Evolutionary conservation across 805 yeast genomes (phyloP), one percentile per base, ranked within the genome.

Genomic region (Saccharomycopsis microspora): DNA sequence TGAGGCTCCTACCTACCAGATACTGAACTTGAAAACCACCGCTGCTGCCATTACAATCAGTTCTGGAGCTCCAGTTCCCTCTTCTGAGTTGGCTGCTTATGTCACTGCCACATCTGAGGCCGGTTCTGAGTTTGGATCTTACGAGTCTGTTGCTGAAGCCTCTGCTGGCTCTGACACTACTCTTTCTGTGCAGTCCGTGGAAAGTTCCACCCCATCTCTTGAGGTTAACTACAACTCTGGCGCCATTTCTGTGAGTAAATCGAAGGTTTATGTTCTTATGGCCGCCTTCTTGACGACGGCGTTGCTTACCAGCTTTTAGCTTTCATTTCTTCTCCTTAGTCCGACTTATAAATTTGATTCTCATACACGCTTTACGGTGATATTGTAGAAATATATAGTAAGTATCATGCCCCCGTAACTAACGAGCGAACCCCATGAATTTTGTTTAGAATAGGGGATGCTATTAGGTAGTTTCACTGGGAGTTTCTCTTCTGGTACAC

Each of bases 11-110:
- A 56, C 29, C 35, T 50, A 3, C 38, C 52, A 3, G 47, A 34
- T 34, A 8, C 10, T n/a, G n/a, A 34, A n/a, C 62, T 2, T 41
- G 58, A 9, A 8, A 34, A 9, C 36, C 36, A n/a, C n/a, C 4
- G 47, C 58, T 5, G 42, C 59, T 10, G 45, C 58, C 46, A 19
- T 50, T 35, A 11, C 48, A 30, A 34, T 53, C 34, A 40, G 39
- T 19, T 11, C 51, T 32, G 48, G 27, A 47, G n/a, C 47, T 41
- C 9, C 48, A n/a, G 28, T 36, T 1, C 32, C 31, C 39, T 27
- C 42, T 19, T 19, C 51, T 4, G 47, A 7, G 7, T 8, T 35
- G n/a, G 19, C 38, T 32, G 10, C 32, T 7, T 10, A 32, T 32
- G 4, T 36, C 39, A 36, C 11, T n/a, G 19, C 51, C 30, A 2